These are phyloP conservation scores for Wickerhamiella infanticola DNA, from an alignment of 1,139 yeast species.

Conservation along the genomic window DNA sequence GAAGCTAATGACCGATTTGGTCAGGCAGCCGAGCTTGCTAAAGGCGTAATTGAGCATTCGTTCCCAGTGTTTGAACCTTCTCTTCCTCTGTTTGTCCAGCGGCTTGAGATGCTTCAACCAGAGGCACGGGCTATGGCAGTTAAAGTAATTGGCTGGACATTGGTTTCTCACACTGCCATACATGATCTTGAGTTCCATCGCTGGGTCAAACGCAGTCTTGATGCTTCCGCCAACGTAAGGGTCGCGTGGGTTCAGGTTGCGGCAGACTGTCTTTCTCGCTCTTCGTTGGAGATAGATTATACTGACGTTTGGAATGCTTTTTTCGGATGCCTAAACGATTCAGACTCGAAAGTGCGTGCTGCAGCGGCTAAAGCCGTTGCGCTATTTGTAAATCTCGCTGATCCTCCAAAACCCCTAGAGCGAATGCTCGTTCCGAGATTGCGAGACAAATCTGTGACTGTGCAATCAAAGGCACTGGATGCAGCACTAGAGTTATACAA, in stretches of 20 bases:
- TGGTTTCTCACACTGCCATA: background rate
- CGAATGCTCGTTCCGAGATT: background rate
- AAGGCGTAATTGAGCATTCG: background rate
- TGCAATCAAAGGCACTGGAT: background rate
- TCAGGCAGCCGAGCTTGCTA: background rate
- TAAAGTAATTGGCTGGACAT: background rate
- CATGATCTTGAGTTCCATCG: background rate
- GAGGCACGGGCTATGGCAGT: background rate
- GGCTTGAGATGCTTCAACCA: background rate
- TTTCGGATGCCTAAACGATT: background rate
- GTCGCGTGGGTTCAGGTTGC: background rate
- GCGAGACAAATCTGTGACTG: background rate
- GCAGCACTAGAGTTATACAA: background rate
- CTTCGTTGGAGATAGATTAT: background rate
- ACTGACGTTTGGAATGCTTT: background rate
- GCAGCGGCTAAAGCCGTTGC: background rate
- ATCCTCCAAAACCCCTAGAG: background rate
- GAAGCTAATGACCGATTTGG: background rate
- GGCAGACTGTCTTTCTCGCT: background rate
- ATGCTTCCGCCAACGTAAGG: background rate
- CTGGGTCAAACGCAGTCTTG: background rate
- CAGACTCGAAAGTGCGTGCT: background rate
- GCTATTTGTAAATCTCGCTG: background rate
- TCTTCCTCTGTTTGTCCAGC: background rate
- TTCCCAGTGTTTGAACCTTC: background rate